Evolutionary conservation across 371 early-diverging fungal genomes (phyloP).

Genomic region (Syncephalastrum sp.): DNA sequence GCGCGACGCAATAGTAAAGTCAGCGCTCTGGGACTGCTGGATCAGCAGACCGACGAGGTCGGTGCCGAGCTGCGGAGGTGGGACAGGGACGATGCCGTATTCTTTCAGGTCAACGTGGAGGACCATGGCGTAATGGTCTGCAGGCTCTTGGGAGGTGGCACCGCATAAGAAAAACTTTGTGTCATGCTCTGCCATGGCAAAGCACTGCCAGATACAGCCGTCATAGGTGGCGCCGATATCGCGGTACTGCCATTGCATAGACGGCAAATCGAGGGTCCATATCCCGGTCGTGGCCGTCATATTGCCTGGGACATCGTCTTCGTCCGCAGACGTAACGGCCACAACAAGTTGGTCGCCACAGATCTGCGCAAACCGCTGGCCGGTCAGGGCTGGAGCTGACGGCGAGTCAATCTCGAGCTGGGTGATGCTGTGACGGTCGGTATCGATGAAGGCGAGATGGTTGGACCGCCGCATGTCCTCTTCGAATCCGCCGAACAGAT

Average conservation of each 20-base stretch:
- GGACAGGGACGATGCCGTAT: constrained; percentile 57
- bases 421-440: constrained; percentile 41
- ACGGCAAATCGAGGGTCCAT: constrained; percentile 63
- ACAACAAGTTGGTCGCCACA: constrained; percentile 66
- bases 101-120: constrained; percentile 61
- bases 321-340: constrained; percentile 44
- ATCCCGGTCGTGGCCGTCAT: constrained; percentile 43
- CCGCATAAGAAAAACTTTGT: constrained; percentile 62
- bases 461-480: constrained; percentile 65
- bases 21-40: constrained; percentile 42
- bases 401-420: constrained; percentile 54
- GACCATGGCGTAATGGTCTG: constrained; percentile 59
- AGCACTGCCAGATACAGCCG: constrained; percentile 63
- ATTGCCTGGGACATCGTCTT: constrained; percentile 16
- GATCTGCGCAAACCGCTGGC: constrained; percentile 68
- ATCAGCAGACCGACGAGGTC: constrained; percentile 55
- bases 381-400: constrained; percentile 55
- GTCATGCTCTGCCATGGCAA: constrained; percentile 61
- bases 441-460: constrained; percentile 58
- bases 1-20: constrained; percentile 56
- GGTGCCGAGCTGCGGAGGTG: constrained; percentile 49
- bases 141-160: constrained; percentile 50
- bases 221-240: constrained; percentile 53
- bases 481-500: constrained; percentile 65
- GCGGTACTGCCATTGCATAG: constrained; percentile 64